Evolutionary conservation across 2,329 filamentous ascomycete genomes (phyloP).

Genomic region (Microcyclospora pomicola): DNA sequence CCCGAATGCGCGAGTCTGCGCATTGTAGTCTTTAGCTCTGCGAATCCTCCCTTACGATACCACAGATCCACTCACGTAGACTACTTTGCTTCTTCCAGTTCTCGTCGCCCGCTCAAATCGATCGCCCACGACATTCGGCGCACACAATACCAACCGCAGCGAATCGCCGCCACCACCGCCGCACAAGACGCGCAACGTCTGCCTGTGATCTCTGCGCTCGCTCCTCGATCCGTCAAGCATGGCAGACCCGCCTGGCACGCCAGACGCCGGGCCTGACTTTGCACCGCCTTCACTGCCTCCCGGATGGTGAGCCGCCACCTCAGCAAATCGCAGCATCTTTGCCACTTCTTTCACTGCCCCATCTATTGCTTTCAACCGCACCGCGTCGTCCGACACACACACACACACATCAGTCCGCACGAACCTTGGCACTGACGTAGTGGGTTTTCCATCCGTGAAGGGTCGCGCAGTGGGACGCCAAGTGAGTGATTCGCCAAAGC

Average conservation of each 20-base stretch:
- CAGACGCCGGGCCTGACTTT: constrained; percentile 26
- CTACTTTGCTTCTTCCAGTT: background rate
- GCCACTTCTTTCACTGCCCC: constrained; percentile 4
- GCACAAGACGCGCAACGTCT: too few relatives aligned
- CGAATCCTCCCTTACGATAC: too few relatives aligned
- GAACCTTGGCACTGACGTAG: constrained; percentile 22
- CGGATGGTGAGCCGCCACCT: constrained; percentile 21
- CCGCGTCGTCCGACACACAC: background rate
- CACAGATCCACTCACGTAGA: background rate
- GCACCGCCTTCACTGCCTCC: constrained; percentile 25
- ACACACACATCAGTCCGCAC: background rate
- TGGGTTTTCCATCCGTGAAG: constrained; percentile 13
- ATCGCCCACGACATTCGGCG: too few relatives aligned
- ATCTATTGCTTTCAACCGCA: background rate
- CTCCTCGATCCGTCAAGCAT: constrained; percentile 6
- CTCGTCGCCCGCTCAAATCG: background rate
- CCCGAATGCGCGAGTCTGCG: too few relatives aligned
- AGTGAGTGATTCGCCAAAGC: constrained; percentile 15
- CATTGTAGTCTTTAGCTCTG: too few relatives aligned
- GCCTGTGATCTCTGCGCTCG: too few relatives aligned
- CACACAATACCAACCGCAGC: too few relatives aligned
- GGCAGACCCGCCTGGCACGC: constrained; percentile 19
- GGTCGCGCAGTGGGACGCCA: constrained; percentile 30
- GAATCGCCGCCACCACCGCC: too few relatives aligned
- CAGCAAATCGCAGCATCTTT: constrained; percentile 5